These are phyloP conservation scores for Colletotrichum aenigma DNA, from an alignment of 2,329 filamentous ascomycete species.

Conservation along the genomic window DNA sequence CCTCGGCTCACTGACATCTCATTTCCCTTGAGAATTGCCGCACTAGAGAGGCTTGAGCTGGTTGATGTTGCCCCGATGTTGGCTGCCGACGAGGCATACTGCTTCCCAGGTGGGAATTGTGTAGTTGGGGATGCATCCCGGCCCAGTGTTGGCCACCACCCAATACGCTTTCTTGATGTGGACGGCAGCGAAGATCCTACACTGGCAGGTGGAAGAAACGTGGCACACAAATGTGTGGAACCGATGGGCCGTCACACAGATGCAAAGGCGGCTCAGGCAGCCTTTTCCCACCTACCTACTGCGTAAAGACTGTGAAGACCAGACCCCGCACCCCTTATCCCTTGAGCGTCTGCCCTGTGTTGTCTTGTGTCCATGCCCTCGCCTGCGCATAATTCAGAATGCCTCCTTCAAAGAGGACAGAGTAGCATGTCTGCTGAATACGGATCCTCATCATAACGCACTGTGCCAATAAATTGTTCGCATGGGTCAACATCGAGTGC, in stretches of 20 bases:
- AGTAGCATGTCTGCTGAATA: not conserved
- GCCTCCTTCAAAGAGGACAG: not conserved
- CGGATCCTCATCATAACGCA: not conserved
- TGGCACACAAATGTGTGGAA: conserved; percentile 19
- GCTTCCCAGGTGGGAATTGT: not conserved
- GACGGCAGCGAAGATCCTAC: conserved; percentile 14
- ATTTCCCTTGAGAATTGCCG: not conserved
- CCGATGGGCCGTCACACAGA: conserved; percentile 15
- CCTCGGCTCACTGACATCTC: not conserved
- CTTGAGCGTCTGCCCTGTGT: not conserved
- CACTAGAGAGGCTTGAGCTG: not conserved
- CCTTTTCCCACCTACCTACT: conserved; percentile 10
- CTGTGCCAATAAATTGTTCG: not conserved
- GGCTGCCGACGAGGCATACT: not conserved
- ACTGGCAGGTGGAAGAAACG: conserved; percentile 20
- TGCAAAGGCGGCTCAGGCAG: conserved; percentile 1
- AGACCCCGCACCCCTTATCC: not conserved
- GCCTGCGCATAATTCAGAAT: not conserved
- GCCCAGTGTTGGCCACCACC: not conserved
- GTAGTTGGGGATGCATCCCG: not conserved
- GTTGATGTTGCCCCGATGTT: not conserved
- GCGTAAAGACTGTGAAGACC: not conserved
- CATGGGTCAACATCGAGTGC: not conserved
- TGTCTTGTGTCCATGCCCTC: not conserved
- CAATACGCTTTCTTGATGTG: not conserved